These are phyloP conservation scores for Sarocladium oryzae DNA, from an alignment of 2,329 filamentous ascomycete genomes.

Conservation along the genomic window DNA sequence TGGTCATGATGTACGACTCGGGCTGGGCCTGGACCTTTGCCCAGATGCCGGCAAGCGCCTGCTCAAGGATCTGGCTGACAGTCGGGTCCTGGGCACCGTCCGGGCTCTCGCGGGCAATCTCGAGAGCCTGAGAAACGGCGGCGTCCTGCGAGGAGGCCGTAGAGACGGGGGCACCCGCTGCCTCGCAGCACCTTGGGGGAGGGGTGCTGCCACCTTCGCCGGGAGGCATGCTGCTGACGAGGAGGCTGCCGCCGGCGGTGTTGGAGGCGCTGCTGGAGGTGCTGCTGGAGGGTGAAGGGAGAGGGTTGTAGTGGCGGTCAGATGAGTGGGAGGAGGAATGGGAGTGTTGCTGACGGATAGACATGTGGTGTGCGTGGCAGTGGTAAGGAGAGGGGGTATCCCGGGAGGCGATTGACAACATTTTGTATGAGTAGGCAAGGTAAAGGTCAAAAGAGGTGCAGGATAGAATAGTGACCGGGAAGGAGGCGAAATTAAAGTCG, in stretches of 20 bases:
- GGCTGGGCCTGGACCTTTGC: conserved; percentile 57
- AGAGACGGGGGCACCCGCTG: not conserved
- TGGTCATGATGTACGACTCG: conserved; percentile 63
- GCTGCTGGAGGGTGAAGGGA: not conserved
- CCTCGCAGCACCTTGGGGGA: not conserved
- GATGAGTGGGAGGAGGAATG: not conserved
- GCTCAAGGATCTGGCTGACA: conserved; percentile 60
- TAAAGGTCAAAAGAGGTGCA: too few species aligned
- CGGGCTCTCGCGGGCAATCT: conserved; percentile 68
- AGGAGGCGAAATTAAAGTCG: not conserved
- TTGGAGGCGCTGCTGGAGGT: conserved; percentile 2
- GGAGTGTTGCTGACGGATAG: conserved; percentile 4
- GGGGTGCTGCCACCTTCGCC: conserved; percentile 5
- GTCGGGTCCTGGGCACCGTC: conserved; percentile 57
- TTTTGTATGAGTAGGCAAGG: conserved; percentile 1
- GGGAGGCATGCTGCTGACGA: conserved; percentile 1
- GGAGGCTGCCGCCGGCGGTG: too few species aligned
- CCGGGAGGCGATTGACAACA: conserved; percentile 7
- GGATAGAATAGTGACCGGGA: too few species aligned
- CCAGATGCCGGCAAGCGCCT: conserved; percentile 60
- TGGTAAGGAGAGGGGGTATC: conserved; percentile 6
- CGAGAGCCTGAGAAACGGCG: conserved; percentile 60
- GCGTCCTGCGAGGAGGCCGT: conserved; percentile 23
- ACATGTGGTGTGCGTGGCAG: not conserved
- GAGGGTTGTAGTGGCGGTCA: not conserved